Evolutionary conservation across 2,329 filamentous ascomycete species (phyloP).

Genomic region (Zymoseptoria ardabiliae): DNA sequence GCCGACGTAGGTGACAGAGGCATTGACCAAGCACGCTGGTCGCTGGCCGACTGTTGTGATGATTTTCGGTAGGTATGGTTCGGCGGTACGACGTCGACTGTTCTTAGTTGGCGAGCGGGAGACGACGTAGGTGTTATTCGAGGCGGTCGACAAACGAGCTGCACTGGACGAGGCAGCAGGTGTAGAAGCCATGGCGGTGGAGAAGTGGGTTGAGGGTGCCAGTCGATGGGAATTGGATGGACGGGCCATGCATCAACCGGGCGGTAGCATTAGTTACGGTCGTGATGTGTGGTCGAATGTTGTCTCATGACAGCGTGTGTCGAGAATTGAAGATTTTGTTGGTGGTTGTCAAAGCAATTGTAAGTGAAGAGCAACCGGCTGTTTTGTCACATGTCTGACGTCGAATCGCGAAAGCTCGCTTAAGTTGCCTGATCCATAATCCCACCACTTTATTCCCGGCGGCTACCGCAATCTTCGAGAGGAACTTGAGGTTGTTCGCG

Average conservation of each 20-base stretch:
- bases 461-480: background rate
- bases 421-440: background rate
- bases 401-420: background rate
- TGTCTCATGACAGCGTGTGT: background rate
- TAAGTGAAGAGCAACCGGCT: background rate
- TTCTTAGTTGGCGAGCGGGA: slow-evolving; percentile 71
- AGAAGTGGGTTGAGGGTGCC: background rate
- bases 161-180: slow-evolving; percentile 18
- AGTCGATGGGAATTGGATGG: background rate
- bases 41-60: slow-evolving; percentile 53
- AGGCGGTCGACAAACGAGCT: slow-evolving; percentile 26
- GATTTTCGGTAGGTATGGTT: slow-evolving; percentile 77
- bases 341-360: background rate
- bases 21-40: slow-evolving; percentile 91
- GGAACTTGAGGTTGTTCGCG: background rate
- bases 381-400: background rate
- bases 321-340: background rate
- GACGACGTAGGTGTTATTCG: slow-evolving; percentile 81
- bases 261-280: background rate
- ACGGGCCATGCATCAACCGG: background rate
- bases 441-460: background rate
- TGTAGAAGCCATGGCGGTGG: background rate
- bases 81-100: slow-evolving; percentile 46
- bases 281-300: background rate
- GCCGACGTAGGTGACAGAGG: slow-evolving; percentile 92